These are phyloP conservation scores for Trematosphaeria pertusa DNA, from an alignment of 2,329 filamentous ascomycete species.

Conservation along the genomic window DNA sequence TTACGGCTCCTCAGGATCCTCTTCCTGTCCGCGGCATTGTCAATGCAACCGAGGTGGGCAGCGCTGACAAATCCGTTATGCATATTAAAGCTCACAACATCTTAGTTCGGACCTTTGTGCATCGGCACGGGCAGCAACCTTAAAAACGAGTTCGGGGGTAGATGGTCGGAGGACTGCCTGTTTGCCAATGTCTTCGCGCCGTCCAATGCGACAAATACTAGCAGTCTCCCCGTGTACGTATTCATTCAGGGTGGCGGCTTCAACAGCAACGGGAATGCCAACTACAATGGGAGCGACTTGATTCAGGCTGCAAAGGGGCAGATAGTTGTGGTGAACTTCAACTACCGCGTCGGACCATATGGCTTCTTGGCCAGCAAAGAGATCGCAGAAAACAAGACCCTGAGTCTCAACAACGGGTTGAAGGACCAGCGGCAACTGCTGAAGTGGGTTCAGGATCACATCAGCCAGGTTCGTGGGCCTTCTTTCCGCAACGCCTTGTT, in stretches of 20 bases:
- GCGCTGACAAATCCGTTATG: too few relatives aligned
- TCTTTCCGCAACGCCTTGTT: neutral
- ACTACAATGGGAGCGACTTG: constrained; percentile 44
- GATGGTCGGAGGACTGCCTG: constrained; percentile 49
- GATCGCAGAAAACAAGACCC: constrained; percentile 29
- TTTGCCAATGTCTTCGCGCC: constrained; percentile 50
- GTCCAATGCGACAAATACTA: constrained; percentile 38
- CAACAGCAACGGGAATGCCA: constrained; percentile 43
- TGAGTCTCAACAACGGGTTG: constrained; percentile 47
- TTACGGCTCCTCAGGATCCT: constrained; percentile 72
- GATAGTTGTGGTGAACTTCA: constrained; percentile 50
- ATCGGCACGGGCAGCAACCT: constrained; percentile 36
- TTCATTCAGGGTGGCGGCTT: constrained; percentile 52
- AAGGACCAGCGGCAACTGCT: constrained; percentile 47
- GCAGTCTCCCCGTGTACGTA: constrained; percentile 47
- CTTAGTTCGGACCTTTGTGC: constrained; percentile 43
- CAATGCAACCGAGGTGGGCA: constrained; percentile 52
- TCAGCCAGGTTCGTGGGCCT: constrained; percentile 29
- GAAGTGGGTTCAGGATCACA: constrained; percentile 47
- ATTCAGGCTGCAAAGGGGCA: constrained; percentile 38
- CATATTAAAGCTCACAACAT: constrained; percentile 11
- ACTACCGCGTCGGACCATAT: constrained; percentile 50
- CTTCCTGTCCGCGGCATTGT: constrained; percentile 53
- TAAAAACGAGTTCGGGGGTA: constrained; percentile 32
- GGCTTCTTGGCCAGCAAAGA: constrained; percentile 47